phyloP scores from a whole-genome alignment of 495 filamentous ascomycete genomes.

The Corynascus novoguineensis region DNA sequence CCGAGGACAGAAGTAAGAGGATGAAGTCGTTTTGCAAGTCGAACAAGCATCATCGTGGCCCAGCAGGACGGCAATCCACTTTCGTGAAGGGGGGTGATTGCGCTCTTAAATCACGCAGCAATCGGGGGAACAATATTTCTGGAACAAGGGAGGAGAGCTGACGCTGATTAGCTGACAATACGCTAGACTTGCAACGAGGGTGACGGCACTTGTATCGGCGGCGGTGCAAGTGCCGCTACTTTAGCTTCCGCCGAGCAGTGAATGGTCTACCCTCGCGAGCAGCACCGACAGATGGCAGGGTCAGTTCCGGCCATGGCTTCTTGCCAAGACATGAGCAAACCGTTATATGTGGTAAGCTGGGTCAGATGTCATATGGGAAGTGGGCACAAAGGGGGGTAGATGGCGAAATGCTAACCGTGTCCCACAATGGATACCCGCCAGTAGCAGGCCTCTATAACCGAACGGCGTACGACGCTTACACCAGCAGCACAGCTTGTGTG shows the following conservation, averaged over 20 bases:
- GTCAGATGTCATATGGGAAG: background rate
- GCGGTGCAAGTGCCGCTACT: slow-evolving; percentile 17
- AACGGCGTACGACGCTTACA: too few relatives aligned
- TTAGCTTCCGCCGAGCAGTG: slow-evolving; percentile 8
- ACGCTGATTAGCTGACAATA: slow-evolving; percentile 3
- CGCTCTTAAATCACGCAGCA: background rate
- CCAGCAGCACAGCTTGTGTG: too few relatives aligned
- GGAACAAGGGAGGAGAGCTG: background rate
- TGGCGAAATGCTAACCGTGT: background rate
- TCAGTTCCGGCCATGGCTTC: background rate
- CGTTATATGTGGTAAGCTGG: background rate
- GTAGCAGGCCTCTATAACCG: too few relatives aligned
- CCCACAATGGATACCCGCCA: too few relatives aligned
- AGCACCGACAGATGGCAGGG: background rate
- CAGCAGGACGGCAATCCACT: background rate
- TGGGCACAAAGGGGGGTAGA: background rate
- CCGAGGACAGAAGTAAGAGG: background rate
- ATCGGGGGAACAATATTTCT: slow-evolving; percentile 4
- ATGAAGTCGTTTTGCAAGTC: background rate
- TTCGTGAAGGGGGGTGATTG: background rate
- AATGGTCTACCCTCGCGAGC: slow-evolving; percentile 2
- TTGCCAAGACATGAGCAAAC: slow-evolving; percentile 1
- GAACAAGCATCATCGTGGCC: background rate
- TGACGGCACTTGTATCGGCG: slow-evolving; percentile 3
- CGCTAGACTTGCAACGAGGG: background rate